Evolutionary conservation across 2,329 filamentous ascomycete species (phyloP), one percentile per base, ranked within the genome.

Genomic region (Karstenula rhodostoma): DNA sequence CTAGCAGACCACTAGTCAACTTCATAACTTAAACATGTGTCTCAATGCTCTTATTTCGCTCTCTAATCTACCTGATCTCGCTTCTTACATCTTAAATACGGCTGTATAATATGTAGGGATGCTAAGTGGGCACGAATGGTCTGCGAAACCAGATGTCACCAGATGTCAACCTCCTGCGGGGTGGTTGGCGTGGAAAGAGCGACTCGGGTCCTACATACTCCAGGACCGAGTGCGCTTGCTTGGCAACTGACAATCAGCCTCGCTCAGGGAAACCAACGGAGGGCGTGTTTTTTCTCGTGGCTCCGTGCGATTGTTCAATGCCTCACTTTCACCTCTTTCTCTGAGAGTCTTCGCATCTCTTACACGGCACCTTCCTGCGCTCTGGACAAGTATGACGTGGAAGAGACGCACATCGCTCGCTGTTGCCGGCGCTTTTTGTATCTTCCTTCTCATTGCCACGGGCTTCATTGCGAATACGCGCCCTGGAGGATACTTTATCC

Each of bases 1-100:
- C 27, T 29, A 29, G 27, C 27, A n/a, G n/a, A 29, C 27, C 4
- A 29, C 27, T 8, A 29, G 27, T 8, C 27, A 29, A 8, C 8
- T 8, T 29, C 27, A 29, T 8, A 29, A 66, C 49, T 59, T 59
- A 37, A 57, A 43, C 19, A 19, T 65, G 27, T 60, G 59, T 8
- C 57, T 61, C 43, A 43, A 58, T 29, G 50, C 57, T 50, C 27
- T 29, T 29, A 8, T 29, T 29, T 8, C 27, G 27, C 27, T 29
- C 27, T 29, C 27, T 29, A 8, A 29, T 29, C 27, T 29, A 29
- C 27, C 27, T 29, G 27, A 29, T 29, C 27, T n/a, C n/a, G n/a
- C n/a, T 66, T 23, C 5, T 52, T n/a, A 29, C n/a, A 49, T 37
- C 33, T 8, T 8, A 37, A 37, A 37, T 42, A 42, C 17, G 40